phyloP scores from a whole-genome alignment of 2,329 filamentous ascomycete species.

The Metarhizium anisopliae region DNA sequence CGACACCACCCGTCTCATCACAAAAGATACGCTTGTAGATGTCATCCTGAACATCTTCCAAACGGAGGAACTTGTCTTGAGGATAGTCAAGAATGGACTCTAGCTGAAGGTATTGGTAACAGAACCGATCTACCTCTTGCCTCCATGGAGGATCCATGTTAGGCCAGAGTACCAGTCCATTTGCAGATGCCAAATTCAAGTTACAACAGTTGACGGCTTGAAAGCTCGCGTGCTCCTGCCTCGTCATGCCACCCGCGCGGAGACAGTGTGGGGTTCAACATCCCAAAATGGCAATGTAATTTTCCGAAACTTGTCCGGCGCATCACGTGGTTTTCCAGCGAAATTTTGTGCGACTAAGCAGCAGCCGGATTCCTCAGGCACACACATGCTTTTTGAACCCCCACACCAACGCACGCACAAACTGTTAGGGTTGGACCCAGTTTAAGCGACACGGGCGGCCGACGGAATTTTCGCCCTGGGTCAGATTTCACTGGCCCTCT shows the following conservation, averaged over 20 bases:
- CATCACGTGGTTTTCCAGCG: background rate
- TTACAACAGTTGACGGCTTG: background rate
- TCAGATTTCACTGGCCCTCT: slow-evolving; percentile 16
- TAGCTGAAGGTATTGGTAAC: slow-evolving; percentile 72
- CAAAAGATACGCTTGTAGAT: slow-evolving; percentile 62
- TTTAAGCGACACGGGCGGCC: slow-evolving; percentile 27
- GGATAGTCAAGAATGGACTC: slow-evolving; percentile 59
- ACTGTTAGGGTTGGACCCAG: slow-evolving; percentile 38
- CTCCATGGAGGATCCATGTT: slow-evolving; percentile 1
- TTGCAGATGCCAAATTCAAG: background rate
- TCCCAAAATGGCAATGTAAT: background rate
- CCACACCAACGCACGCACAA: background rate
- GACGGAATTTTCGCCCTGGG: slow-evolving; percentile 27
- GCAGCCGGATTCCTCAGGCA: background rate
- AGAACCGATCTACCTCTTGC: slow-evolving; percentile 41
- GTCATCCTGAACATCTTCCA: slow-evolving; percentile 52
- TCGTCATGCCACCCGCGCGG: background rate
- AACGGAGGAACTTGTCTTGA: slow-evolving; percentile 44
- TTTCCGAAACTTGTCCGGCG: background rate
- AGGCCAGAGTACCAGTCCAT: background rate
- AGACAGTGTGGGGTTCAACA: background rate
- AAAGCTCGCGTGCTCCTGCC: background rate
- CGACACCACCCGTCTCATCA: slow-evolving; percentile 39
- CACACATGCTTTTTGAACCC: background rate
- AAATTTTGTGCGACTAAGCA: background rate